Evolutionary conservation across 2,329 filamentous ascomycete genomes (phyloP), one percentile per base, ranked within the genome.

Genomic region (Pyrenophora tritici-repentis): DNA sequence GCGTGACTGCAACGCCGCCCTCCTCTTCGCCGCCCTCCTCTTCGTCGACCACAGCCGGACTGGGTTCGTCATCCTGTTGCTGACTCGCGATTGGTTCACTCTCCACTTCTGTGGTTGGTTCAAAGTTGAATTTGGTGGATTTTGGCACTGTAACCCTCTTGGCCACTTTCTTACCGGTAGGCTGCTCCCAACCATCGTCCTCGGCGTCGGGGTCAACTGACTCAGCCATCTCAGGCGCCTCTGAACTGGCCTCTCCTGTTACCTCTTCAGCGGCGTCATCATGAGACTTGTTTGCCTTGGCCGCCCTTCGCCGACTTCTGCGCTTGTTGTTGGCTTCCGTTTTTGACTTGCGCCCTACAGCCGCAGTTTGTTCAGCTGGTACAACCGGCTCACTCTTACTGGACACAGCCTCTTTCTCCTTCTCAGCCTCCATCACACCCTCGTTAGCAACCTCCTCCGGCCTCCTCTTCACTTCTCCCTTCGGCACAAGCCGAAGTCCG

Each of bases 401-500:
- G 26, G 26, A 29, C 26, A 10, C 16, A 7, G 26, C 17, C 12
- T 8, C 13, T 14, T 60, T 63, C 35, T 55, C 47, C 20, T 42
- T 55, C 26, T 47, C 35, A 51, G 67, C 55, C 22, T 63, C 56
- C 24, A 68, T 55, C 44, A 58, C 37, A 13, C 46, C 33, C 14
- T 37, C 36, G 17, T 34, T 38, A 26, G 55, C 40, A 18, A 56
- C 43, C 26, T 69, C 60, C 5, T 53, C 61, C 12, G 61, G 59
- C 29, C 52, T 68, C 34, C 93, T 93, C 48, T 92, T 69, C 1
- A 82, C 73, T 73, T 91, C 92, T 72, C 96, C 91, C 1, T 86
- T 88, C 0, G 93, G 93, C 3, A 83, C 82, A 50, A 83, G 89
- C 55, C 92, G 82, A 72, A 97, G 68, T 53, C 92, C 83, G 88